Conservation (phyloP, 768 basidiomycete species). For the Gyrodon lividus region DNA sequence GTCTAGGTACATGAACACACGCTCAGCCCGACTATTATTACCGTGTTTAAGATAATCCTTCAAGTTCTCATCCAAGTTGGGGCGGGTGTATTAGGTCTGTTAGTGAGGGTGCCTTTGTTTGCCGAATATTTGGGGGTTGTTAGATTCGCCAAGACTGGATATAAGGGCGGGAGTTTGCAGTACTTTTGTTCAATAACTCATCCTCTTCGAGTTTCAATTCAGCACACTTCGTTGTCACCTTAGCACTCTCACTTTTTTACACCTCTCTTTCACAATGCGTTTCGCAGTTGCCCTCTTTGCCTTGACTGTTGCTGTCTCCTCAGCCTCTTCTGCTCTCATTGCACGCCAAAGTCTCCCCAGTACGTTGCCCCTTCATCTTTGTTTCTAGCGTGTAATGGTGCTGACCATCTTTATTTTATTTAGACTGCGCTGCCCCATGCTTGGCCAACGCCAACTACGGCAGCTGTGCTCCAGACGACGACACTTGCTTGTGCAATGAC, state of each 20-base stretch:
- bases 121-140: not conserved
- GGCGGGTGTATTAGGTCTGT: too few species aligned
- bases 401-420: not conserved
- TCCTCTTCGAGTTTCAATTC: constrained; percentile 21
- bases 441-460: constrained; percentile 42
- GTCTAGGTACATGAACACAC: too few species aligned
- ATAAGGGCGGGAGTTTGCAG: not conserved
- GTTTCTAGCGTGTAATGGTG: not conserved
- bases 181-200: constrained; percentile 27
- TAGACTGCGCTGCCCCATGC: constrained; percentile 56
- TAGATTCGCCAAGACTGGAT: not conserved
- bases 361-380: constrained; percentile 10
- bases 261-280: constrained; percentile 12
- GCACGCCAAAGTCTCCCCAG: constrained; percentile 23
- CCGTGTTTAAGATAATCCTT: too few species aligned
- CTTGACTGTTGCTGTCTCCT: constrained; percentile 12
- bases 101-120: constrained; percentile 9
- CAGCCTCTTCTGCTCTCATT: constrained; percentile 19
- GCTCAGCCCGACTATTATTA: constrained; percentile 1
- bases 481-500: constrained; percentile 57
- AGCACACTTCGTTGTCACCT: not conserved
- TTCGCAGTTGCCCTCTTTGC: constrained; percentile 13
- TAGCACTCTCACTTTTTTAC: not conserved
- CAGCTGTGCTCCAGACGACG: constrained; percentile 48
- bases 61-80: not conserved